phyloP scores from a whole-genome alignment of 371 early-diverging fungal species.

The Syncephalis plumigaleata region DNA sequence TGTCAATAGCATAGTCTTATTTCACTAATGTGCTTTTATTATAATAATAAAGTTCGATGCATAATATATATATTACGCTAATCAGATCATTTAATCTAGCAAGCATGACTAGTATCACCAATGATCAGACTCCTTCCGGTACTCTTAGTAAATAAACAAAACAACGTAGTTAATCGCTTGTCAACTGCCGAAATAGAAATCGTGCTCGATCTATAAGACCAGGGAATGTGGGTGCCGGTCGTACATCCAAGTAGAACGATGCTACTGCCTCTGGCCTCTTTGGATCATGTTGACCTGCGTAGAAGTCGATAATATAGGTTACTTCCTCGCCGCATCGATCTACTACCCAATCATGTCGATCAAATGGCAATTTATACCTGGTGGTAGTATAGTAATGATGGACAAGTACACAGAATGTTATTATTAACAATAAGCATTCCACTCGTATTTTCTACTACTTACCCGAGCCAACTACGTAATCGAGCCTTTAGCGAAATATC shows the following conservation, averaged over 20 bases:
- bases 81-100: no score
- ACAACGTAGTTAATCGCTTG: not conserved
- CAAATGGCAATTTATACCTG: slow-evolving; percentile 33
- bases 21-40: no score
- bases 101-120: no score
- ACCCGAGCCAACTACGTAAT: slow-evolving; percentile 3
- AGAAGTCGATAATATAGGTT: slow-evolving; percentile 65
- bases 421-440: no score
- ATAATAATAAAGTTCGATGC: no score
- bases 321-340: slow-evolving; percentile 52
- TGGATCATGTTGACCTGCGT: slow-evolving; percentile 41
- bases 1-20: no score
- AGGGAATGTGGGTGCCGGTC: slow-evolving; percentile 52
- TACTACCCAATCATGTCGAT: slow-evolving; percentile 66
- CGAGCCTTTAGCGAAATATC: slow-evolving; percentile 4
- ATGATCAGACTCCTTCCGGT: no score
- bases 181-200: not conserved
- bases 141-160: no score
- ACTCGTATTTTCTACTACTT: not conserved
- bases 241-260: slow-evolving; percentile 60
- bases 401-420: no score
- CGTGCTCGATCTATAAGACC: slow-evolving; percentile 39
- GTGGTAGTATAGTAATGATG: no score
- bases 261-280: slow-evolving; percentile 30
- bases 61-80: no score